Base-by-base conservation (phyloP, 495 filamentous ascomycete genomes). In the Penicillium silybi region DNA sequence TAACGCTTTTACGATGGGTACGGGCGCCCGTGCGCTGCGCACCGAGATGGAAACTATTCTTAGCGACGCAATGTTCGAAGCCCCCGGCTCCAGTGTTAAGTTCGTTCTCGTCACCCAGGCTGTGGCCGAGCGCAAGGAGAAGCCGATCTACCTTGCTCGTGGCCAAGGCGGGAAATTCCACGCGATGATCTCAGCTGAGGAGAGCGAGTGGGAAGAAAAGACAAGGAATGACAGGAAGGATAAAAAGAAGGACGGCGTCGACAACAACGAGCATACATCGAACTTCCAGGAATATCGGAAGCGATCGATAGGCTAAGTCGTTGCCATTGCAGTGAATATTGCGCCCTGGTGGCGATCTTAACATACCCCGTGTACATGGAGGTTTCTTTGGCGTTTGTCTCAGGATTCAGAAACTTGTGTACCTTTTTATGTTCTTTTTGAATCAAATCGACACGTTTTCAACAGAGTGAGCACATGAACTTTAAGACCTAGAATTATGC, bases 31-130 rank as follows among this genome's bases (percentile, higher is more conserved):
- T 10, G 93, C 87, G 0, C 70, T 98, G 35, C 83, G 93, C 46
- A 92, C 90, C 44, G 90, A 96, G 50, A 83, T 96, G 77, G 95
- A 98, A 66, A 77, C 86, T 6, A 76, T 97, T 40, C 74, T 98
- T 17, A 85, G 80, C 11, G 91, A 97, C 53, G 82, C 87, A 18
- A 97, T 95, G 88, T 97, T 92, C 65, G 89, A 95, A 65, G 83
- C 87, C 4, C 93, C 93, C 6, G 87, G 83, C 16, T 84, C 81
- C 3, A 81, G 74, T 44, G 76, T 84, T 27, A 85, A 84, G 52
- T 83, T 81, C 53, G 85, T 93, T 3, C 75, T 93, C 1, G 82
- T 95, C n/a, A 92, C 84, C 0, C 82, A 89, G 66, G 76, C 72
- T 2, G 89, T 87, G 11, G 89, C 89, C 0, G 68, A 78, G 13